Base-by-base conservation (phyloP, 1,284 basidiomycete genomes). In the Inonotus hispidus region DNA sequence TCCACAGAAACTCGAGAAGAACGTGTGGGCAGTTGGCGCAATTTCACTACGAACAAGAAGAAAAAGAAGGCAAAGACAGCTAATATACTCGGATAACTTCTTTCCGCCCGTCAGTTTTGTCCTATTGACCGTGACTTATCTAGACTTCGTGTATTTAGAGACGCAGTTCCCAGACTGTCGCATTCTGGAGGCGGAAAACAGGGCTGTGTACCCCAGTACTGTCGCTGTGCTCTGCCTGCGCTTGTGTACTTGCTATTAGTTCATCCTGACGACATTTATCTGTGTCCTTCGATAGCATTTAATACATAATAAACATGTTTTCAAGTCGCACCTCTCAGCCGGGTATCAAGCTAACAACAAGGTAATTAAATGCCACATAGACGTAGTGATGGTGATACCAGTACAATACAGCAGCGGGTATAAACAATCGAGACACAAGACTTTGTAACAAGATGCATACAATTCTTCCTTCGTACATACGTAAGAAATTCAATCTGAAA, bases 61-160 rank as follows among this genome's bases (percentile, higher is more conserved):
- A 92, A 91, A 79, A 92, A 90, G 76, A 92, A 90, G 75, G 88
- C 89, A 73, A 87, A 88, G 72, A 65, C 77, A 56, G 90, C 91
- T 16, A 43, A 50, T 27, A 39, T 61, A 16, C 55, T 61, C 47
- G 53, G 59, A 37, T 60, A 52, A 27, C 13, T 35, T 32, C 23
- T 19, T 39, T 41, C n/a, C 55, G 2, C 55, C 19, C 21, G 19
- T 52, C 27, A 14, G 13, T 52, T 29, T 52, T 49, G n/a, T 49
- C 23, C 49, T 52, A 32, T 52, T 32, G 32, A 52, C 29, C n/a
- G 27, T 52, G 21, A 13, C 16, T 43, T 43, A n/a, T 19, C 41
- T 43, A 32, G 32, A 32, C 32, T 3, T 32, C 23, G 6, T 25
- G n/a, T 49, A 23, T 49, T 25, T 49, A 49, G 46, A 49, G n/a